Evolutionary conservation across 2,329 filamentous ascomycete species (phyloP), one percentile per base, ranked within the genome.

Genomic region (Fonsecaea monophora): DNA sequence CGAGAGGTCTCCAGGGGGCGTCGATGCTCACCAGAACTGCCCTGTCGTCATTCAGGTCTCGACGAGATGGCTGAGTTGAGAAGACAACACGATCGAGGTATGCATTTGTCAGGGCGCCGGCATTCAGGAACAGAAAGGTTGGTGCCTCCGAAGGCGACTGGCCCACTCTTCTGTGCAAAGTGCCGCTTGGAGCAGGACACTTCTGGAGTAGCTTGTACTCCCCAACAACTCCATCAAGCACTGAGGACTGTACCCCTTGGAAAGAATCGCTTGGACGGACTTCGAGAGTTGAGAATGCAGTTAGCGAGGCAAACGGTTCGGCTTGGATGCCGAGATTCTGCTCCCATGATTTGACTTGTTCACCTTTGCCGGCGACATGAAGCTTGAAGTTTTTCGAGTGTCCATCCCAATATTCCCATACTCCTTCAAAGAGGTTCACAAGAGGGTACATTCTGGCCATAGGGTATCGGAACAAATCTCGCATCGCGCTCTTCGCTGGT

Each of bases 41-140:
- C 38, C 87, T 81, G 5, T 77, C 66, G 53, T 84, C 80, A 18
- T 82, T 81, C 42, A 82, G 81, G 13, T 80, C 76, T 6, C 84
- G 75, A 4, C 81, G 40, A 30, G 55, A 64, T 34, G 65, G 55
- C 32, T 64, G 56, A 37, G 79, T 70, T 1, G 86, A 82, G 71
- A 90, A 87, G 0, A 89, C 83, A 70, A 88, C 88, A 1, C 74
- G 75, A 72, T 90, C 87, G 4, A 82, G 64, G 0, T 78, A 73
- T 0, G 80, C 74, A 34, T 82, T 74, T 0, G 82, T 82, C 40
- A 83, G 78, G 15, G 81, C 81, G 4, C 80, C 77, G 0, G 86
- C 84, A 62, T 90, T 86, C 2, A 87, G 76, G 71, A 89, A 89
- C 2, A 90, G 74, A 69, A 83, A 90, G 0, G 88, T 62, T 0